A percentile compares a stretch with the other conserved stretches of the same genome.
phyloP scores from a whole-genome alignment of 106 monocot genomes.

The Dactylorhiza incarnata region DNA sequence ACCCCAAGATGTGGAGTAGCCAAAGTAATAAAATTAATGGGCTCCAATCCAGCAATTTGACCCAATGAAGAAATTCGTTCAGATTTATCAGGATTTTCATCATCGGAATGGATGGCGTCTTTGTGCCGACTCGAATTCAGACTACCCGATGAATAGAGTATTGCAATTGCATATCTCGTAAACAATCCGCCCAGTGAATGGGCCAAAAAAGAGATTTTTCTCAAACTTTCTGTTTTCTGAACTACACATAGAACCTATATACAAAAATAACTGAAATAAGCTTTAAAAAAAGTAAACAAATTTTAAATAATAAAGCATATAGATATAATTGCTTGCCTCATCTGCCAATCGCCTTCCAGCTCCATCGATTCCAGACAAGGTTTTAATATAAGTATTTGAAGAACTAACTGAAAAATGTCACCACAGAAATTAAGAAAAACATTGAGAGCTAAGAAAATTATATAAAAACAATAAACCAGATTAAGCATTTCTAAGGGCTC shows the following conservation, averaged over 20 bases:
- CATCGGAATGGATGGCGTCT: not conserved
- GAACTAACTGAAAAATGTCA: conserved; percentile 65
- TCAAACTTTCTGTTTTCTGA: conserved; percentile 53
- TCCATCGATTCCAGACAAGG: conserved; percentile 82
- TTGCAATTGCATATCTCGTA: conserved; percentile 78
- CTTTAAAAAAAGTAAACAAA: not conserved
- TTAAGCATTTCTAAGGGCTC: not conserved
- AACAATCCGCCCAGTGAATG: conserved; percentile 93
- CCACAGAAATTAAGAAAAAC: conserved; percentile 2
- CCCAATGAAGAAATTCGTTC: conserved; percentile 19
- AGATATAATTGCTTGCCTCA: conserved; percentile 42
- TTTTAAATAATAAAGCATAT: not conserved
- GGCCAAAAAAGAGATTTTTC: conserved; percentile 78
- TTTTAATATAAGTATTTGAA: conserved; percentile 76
- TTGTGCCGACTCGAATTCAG: conserved; percentile 6
- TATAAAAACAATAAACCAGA: conserved; percentile 2
- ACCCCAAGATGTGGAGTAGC: conserved; percentile 98
- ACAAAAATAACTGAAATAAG: conserved; percentile 1
- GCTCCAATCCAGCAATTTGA: conserved; percentile 63
- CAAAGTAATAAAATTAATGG: conserved; percentile 87
- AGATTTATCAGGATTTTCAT: conserved; percentile 11
- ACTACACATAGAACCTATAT: conserved; percentile 59
- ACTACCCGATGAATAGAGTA: conserved; percentile 53
- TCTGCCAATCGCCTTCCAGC: conserved; percentile 87
- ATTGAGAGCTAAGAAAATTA: not conserved